A percentile compares a stretch with the other conserved stretches of the same genome.
phyloP scores from a whole-genome alignment of 306 rosid genomes.

The Quercus parvula region DNA sequence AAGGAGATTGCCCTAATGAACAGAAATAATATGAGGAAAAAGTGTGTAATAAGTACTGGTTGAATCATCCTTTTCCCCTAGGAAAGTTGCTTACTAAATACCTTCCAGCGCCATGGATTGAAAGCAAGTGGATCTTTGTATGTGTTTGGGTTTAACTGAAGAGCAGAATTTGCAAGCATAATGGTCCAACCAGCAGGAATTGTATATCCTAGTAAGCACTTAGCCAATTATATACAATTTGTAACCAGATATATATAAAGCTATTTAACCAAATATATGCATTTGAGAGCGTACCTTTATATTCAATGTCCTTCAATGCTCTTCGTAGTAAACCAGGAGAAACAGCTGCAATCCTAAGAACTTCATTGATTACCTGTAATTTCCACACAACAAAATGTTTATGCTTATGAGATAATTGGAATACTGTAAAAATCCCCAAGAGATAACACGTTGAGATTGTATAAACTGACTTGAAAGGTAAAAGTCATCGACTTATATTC shows the following conservation, averaged over 20 bases:
- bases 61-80: no score
- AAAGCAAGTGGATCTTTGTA: no score
- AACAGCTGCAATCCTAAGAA: conserved; percentile 25
- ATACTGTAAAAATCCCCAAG: no score
- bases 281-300: conserved; percentile 18
- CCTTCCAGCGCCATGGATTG: conserved; percentile 47
- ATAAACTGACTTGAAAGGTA: conserved; percentile 28
- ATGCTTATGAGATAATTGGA: neutral
- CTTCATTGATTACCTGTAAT: conserved; percentile 36
- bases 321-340: conserved; percentile 33
- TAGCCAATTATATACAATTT: neutral
- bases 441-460: neutral
- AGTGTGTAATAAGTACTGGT: no score
- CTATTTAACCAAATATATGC: neutral
- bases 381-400: neutral
- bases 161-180: no score
- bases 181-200: conserved; percentile 7
- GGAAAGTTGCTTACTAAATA: neutral
- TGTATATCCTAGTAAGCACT: conserved; percentile 27
- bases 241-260: neutral
- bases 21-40: neutral
- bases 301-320: conserved; percentile 29
- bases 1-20: neutral
- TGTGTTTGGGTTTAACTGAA: no score
- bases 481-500: conserved; percentile 47